Evolutionary conservation across 2,329 filamentous ascomycete species (phyloP).

Genomic region (Aaosphaeria arxii): DNA sequence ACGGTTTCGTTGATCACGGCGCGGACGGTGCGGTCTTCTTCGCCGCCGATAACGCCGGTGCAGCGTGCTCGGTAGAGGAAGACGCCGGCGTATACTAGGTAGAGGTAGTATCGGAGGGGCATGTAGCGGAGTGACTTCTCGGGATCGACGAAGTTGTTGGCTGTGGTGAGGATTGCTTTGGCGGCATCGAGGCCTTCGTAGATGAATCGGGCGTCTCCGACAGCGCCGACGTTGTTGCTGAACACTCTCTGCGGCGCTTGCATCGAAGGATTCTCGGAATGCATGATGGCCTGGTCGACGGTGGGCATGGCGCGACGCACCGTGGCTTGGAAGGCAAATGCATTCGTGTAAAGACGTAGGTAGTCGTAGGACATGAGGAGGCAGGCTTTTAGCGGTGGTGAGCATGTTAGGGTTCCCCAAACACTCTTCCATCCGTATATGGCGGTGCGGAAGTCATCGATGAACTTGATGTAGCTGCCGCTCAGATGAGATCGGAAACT

Average conservation of each 20-base stretch:
- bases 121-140: slow-evolving; percentile 47
- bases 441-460: slow-evolving; percentile 68
- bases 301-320: slow-evolving; percentile 46
- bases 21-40: slow-evolving; percentile 47
- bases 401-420: slow-evolving; percentile 66
- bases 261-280: slow-evolving; percentile 15
- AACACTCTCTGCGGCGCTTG: slow-evolving; percentile 44
- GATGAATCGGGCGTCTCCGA: slow-evolving; percentile 49
- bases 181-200: slow-evolving; percentile 51
- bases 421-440: slow-evolving; percentile 69
- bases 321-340: slow-evolving; percentile 72
- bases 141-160: slow-evolving; percentile 50
- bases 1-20: slow-evolving; percentile 48
- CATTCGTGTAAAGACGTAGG: slow-evolving; percentile 69
- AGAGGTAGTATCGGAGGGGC: slow-evolving; percentile 49
- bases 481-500: slow-evolving; percentile 68
- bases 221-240: slow-evolving; percentile 49
- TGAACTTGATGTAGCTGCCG: slow-evolving; percentile 71
- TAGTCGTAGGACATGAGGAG: slow-evolving; percentile 71
- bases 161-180: slow-evolving; percentile 49
- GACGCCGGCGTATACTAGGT: slow-evolving; percentile 48
- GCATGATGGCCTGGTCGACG: slow-evolving; percentile 1
- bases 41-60: slow-evolving; percentile 46
- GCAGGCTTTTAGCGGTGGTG: slow-evolving; percentile 63
- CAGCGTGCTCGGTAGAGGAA: slow-evolving; percentile 49